Evolutionary conservation across 192 early-diverging fungal genomes (phyloP).

Genomic region (Helicostylum pulchrum): DNA sequence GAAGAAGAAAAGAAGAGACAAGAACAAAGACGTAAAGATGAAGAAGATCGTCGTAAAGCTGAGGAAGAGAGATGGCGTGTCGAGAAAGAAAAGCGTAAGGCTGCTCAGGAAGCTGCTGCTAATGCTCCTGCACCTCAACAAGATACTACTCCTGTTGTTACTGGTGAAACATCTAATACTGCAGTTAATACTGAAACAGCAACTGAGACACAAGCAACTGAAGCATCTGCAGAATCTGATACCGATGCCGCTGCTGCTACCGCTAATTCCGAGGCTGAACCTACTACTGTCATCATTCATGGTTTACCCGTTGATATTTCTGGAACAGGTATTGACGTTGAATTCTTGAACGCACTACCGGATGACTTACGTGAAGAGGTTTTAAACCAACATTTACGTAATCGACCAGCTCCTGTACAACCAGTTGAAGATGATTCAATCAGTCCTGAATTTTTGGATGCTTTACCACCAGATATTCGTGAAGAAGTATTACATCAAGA

Average conservation of each 20-base stretch:
- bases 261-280: constrained; percentile 20
- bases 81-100: constrained; percentile 37
- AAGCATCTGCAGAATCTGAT: constrained; percentile 17
- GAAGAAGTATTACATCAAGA: constrained; percentile 81
- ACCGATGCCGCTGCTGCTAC: neutral
- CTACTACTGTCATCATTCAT: constrained; percentile 68
- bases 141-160: neutral
- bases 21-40: constrained; percentile 50
- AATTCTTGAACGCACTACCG: constrained; percentile 91
- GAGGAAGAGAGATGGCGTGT: constrained; percentile 38
- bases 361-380: constrained; percentile 94
- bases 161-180: neutral
- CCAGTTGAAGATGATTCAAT: constrained; percentile 45
- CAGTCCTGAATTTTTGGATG: constrained; percentile 84
- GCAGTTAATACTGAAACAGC: neutral
- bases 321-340: constrained; percentile 89
- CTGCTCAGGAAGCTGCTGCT: constrained; percentile 19
- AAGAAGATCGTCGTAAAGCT: constrained; percentile 50
- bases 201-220: neutral
- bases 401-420: constrained; percentile 29
- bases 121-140: neutral
- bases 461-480: constrained; percentile 86
- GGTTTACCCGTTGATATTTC: constrained; percentile 86
- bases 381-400: constrained; percentile 70
- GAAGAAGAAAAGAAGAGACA: constrained; percentile 54